Evolutionary conservation across 2,329 filamentous ascomycete genomes (phyloP).

Genomic region (Arthroderma sp.): DNA sequence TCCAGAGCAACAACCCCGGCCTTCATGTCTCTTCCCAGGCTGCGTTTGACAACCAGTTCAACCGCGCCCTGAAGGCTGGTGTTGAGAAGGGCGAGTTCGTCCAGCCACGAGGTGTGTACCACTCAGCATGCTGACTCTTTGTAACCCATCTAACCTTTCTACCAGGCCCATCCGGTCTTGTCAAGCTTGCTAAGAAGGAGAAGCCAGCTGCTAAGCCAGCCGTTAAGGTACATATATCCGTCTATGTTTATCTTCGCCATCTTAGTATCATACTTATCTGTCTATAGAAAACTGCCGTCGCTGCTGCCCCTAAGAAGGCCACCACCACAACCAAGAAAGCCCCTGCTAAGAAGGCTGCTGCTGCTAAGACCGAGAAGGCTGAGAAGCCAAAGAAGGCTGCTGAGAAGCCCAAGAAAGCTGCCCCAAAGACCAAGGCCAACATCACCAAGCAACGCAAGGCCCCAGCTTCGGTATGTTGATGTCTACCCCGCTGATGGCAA

Average conservation of each 20-base stretch:
- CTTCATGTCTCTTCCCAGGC: conserved; percentile 41
- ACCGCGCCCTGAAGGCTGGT: conserved; percentile 68
- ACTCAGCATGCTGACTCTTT: not conserved
- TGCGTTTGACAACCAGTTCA: conserved; percentile 63
- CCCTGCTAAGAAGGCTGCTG: conserved; percentile 11
- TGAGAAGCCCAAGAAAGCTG: conserved; percentile 30
- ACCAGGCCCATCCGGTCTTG: conserved; percentile 67
- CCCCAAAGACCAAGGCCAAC: conserved; percentile 38
- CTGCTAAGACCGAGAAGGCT: conserved; percentile 20
- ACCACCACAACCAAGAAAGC: conserved; percentile 15
- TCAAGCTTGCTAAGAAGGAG: conserved; percentile 82
- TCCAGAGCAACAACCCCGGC: conserved; percentile 51
- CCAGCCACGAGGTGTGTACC: conserved; percentile 71
- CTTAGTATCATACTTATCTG: not conserved
- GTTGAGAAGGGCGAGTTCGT: conserved; percentile 78
- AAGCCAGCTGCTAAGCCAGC: conserved; percentile 30
- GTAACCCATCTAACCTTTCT: conserved; percentile 7
- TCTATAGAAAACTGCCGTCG: conserved; percentile 8
- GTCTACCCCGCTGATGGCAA: not conserved
- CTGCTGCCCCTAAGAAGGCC: conserved; percentile 20
- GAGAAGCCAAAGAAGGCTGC: conserved; percentile 35
- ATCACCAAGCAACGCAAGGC: conserved; percentile 43
- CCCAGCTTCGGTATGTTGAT: conserved; percentile 26
- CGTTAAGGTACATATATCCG: conserved; percentile 10
- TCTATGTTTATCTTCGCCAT: not conserved